Evolutionary conservation across 805 yeast species (phyloP).

Genomic region (Suhomyces xylopsoci): DNA sequence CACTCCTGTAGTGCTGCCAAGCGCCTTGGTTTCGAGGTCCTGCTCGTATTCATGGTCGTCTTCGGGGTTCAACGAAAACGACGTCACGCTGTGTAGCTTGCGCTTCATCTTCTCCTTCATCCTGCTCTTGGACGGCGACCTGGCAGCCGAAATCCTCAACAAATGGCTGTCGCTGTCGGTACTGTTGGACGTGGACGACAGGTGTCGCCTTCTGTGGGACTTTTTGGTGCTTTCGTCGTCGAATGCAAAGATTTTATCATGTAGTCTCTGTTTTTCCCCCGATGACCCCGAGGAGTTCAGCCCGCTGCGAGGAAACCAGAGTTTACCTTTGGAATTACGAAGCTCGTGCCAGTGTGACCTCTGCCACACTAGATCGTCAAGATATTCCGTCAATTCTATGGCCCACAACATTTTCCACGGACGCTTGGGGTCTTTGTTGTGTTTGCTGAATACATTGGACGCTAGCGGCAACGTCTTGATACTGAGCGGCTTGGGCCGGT

Average conservation of each 20-base stretch:
- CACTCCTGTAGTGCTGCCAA: not conserved
- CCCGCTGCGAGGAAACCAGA: slow-evolving; percentile 46
- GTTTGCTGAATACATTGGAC: slow-evolving; percentile 57
- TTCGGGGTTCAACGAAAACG: slow-evolving; percentile 5
- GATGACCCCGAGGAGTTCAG: slow-evolving; percentile 7
- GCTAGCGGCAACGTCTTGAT: slow-evolving; percentile 57
- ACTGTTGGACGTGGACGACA: slow-evolving; percentile 9
- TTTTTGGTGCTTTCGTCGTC: not conserved
- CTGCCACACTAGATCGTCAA: slow-evolving; percentile 59
- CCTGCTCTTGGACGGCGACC: slow-evolving; percentile 3
- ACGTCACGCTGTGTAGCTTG: not conserved
- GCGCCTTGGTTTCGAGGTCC: not conserved
- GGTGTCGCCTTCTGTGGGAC: slow-evolving; percentile 1
- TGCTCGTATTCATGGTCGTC: not conserved
- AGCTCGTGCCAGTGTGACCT: slow-evolving; percentile 53
- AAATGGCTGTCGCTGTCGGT: slow-evolving; percentile 9
- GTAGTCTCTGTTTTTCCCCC: slow-evolving; percentile 17
- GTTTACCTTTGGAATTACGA: slow-evolving; percentile 39
- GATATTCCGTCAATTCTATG: slow-evolving; percentile 55
- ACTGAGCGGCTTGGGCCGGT: slow-evolving; percentile 43
- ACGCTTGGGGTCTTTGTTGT: slow-evolving; percentile 24
- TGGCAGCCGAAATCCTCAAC: slow-evolving; percentile 1
- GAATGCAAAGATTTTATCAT: slow-evolving; percentile 32
- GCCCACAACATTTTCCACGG: slow-evolving; percentile 58
- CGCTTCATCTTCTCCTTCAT: slow-evolving; percentile 10